These are phyloP conservation scores for Globisporangium apiculatum DNA, from an alignment of 352 stramenopile species.

Conservation along the genomic window DNA sequence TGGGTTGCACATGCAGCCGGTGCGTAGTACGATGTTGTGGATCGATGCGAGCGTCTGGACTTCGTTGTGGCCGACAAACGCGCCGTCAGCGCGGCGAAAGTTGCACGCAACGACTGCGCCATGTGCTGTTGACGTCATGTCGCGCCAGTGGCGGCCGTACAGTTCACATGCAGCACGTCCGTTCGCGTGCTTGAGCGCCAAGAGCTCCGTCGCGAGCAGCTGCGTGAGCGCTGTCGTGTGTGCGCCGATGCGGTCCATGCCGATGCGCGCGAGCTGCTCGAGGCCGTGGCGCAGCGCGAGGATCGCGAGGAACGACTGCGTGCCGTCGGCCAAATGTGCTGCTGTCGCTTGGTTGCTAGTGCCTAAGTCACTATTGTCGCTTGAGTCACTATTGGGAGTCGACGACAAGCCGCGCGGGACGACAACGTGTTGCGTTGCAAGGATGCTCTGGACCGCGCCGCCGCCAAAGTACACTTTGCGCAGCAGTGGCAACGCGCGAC, in stretches of 20 bases:
- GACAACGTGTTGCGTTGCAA: slow-evolving; percentile 34
- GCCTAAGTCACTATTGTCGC: neutral
- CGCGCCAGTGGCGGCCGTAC: slow-evolving; percentile 27
- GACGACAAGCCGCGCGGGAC: slow-evolving; percentile 22
- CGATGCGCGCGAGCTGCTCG: slow-evolving; percentile 29
- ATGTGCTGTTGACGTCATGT: slow-evolving; percentile 2
- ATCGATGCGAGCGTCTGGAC: slow-evolving; percentile 61
- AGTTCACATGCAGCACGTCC: slow-evolving; percentile 32
- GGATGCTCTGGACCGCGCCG: slow-evolving; percentile 53
- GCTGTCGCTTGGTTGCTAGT: slow-evolving; percentile 5
- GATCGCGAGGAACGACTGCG: slow-evolving; percentile 61
- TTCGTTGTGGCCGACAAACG: slow-evolving; percentile 65
- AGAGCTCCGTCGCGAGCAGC: slow-evolving; percentile 30
- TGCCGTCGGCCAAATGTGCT: slow-evolving; percentile 49
- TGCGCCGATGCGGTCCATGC: slow-evolving; percentile 34
- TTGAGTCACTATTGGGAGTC: neutral
- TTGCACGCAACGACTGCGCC: slow-evolving; percentile 60
- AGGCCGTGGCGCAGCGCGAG: slow-evolving; percentile 50
- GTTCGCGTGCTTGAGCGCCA: slow-evolving; percentile 48
- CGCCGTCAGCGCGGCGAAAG: slow-evolving; percentile 42
- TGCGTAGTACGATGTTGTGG: slow-evolving; percentile 63
- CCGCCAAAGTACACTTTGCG: slow-evolving; percentile 59
- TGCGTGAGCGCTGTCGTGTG: slow-evolving; percentile 41
- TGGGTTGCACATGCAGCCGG: slow-evolving; percentile 78
- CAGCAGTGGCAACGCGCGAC: slow-evolving; percentile 26